phyloP scores from a whole-genome alignment of 2,329 filamentous ascomycete genomes.

The Cytospora piceae region DNA sequence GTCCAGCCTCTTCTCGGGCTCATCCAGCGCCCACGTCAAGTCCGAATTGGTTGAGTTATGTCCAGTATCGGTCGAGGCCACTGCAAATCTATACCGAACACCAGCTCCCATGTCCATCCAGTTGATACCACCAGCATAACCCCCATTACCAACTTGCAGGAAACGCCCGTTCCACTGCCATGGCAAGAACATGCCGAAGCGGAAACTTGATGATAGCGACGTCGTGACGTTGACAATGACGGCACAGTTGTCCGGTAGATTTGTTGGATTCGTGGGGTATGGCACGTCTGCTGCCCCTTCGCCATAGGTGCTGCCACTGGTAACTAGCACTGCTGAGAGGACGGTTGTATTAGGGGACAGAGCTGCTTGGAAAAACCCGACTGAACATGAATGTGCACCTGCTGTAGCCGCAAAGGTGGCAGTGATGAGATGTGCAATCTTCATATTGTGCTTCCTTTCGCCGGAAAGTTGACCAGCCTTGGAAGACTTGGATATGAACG shows the following conservation, averaged over 20 bases:
- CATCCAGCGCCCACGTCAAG: conserved; percentile 44
- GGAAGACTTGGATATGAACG: background rate
- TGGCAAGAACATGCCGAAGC: conserved; percentile 46
- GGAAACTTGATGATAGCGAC: conserved; percentile 40
- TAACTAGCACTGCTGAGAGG: conserved; percentile 37
- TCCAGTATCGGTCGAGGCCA: conserved; percentile 49
- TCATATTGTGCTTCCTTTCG: conserved; percentile 2
- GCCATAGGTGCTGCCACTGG: conserved; percentile 41
- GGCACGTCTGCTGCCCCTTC: conserved; percentile 41
- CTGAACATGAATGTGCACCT: conserved; percentile 14
- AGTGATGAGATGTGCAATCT: background rate
- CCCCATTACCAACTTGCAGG: conserved; percentile 45
- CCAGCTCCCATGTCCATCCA: conserved; percentile 39
- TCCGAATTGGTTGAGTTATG: conserved; percentile 41
- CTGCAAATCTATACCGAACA: conserved; percentile 45
- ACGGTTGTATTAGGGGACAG: conserved; percentile 37
- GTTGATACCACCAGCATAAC: conserved; percentile 42
- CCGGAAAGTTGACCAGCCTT: background rate
- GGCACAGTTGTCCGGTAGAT: conserved; percentile 45
- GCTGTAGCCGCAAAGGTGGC: background rate
- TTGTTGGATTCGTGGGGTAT: conserved; percentile 42
- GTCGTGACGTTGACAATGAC: conserved; percentile 42
- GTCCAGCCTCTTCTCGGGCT: conserved; percentile 43
- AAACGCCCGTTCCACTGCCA: conserved; percentile 43
- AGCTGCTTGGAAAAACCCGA: conserved; percentile 32